These are phyloP conservation scores for Aspergillus aculeatinus DNA, from an alignment of 2,329 filamentous ascomycete species.

Conservation along the genomic window DNA sequence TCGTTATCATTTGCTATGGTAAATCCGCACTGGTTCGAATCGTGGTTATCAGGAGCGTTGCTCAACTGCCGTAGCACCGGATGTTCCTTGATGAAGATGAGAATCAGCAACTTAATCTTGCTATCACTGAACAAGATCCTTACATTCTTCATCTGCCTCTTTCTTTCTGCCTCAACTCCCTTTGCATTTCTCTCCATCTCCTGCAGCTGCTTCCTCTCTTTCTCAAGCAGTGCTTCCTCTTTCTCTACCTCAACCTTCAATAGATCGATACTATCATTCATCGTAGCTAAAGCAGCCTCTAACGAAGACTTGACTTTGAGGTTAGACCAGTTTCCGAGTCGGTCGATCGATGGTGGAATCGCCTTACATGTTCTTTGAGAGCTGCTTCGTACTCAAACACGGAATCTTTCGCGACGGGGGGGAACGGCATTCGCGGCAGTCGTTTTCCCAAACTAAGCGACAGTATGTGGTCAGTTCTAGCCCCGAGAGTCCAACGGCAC, in stretches of 20 bases:
- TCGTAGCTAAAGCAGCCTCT: conserved; percentile 41
- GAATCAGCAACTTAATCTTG: background rate
- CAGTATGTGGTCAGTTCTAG: background rate
- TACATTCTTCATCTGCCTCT: conserved; percentile 45
- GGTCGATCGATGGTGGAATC: background rate
- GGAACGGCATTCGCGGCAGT: conserved; percentile 48
- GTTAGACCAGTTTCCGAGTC: conserved; percentile 13
- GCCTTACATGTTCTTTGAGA: conserved; percentile 43
- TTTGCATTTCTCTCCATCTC: conserved; percentile 47
- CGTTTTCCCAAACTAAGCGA: conserved; percentile 38
- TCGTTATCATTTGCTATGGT: conserved; percentile 27
- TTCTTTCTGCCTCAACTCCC: conserved; percentile 38
- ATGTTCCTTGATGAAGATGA: conserved; percentile 38
- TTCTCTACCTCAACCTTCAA: conserved; percentile 43
- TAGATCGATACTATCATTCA: conserved; percentile 41
- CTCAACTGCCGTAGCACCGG: conserved; percentile 40
- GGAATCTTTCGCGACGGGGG: conserved; percentile 42
- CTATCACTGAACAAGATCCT: background rate
- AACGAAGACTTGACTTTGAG: conserved; percentile 31
- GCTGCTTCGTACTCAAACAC: conserved; percentile 47
- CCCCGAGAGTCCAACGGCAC: background rate
- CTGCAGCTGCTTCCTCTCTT: conserved; percentile 41
- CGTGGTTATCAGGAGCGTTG: conserved; percentile 16
- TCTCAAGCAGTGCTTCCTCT: conserved; percentile 43
- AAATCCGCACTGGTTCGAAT: conserved; percentile 27